These are phyloP conservation scores for Hypoxylon cercidicola DNA, from an alignment of 495 filamentous ascomycete species.

Conservation along the genomic window DNA sequence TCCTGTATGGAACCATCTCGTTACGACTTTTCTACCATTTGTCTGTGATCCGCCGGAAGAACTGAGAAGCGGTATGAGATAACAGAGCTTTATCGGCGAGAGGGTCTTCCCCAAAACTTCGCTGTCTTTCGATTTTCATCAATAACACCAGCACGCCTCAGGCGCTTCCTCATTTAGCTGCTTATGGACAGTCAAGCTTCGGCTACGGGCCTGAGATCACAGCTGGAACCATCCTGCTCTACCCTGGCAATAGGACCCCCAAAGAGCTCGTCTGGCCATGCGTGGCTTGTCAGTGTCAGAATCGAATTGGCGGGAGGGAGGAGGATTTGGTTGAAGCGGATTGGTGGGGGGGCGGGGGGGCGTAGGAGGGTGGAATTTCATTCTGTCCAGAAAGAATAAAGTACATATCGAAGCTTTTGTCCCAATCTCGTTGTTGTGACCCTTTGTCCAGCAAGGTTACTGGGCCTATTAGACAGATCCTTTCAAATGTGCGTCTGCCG, in stretches of 20 bases:
- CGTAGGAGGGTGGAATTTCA: background rate
- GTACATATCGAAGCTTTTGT: background rate
- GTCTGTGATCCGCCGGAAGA: background rate
- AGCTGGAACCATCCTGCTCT: too few species aligned
- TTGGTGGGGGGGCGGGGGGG: background rate
- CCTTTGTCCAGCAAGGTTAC: background rate
- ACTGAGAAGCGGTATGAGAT: background rate
- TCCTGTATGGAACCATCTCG: slow-evolving; percentile 6
- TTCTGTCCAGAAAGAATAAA: slow-evolving; percentile 4
- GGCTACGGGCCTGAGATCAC: too few species aligned
- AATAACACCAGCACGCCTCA: too few species aligned
- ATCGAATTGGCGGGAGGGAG: background rate
- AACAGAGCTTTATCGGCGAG: too few species aligned
- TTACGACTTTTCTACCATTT: background rate
- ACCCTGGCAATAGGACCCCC: too few species aligned
- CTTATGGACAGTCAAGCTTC: too few species aligned
- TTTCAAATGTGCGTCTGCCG: too few species aligned
- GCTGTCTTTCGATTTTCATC: too few species aligned
- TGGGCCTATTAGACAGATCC: too few species aligned
- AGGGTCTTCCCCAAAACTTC: too few species aligned
- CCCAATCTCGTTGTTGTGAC: background rate
- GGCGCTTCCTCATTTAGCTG: too few species aligned
- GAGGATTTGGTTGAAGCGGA: background rate
- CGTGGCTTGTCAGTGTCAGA: background rate
- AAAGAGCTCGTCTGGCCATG: background rate